phyloP scores from a whole-genome alignment of 306 rosid genomes.

The Dryas octopetala region DNA sequence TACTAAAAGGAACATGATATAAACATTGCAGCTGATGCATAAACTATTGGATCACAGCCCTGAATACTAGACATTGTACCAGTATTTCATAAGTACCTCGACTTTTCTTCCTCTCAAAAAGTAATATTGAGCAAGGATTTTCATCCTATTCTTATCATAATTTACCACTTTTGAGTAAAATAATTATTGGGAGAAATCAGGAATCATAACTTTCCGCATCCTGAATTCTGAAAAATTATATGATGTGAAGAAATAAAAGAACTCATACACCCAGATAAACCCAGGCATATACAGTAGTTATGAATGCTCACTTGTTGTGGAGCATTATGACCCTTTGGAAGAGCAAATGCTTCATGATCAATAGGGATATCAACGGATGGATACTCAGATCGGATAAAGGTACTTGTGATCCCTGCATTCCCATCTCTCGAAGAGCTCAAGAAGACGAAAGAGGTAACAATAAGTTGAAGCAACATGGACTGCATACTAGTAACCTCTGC shows the following conservation, averaged over 20 bases:
- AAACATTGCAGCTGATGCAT: too few relatives aligned
- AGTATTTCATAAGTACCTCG: too few relatives aligned
- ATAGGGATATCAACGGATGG: conserved; percentile 79
- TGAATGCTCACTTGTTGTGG: conserved; percentile 78
- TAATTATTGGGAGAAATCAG: neutral
- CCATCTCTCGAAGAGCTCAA: conserved; percentile 43
- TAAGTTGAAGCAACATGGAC: conserved; percentile 39
- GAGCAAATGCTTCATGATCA: conserved; percentile 57
- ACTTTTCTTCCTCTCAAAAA: neutral
- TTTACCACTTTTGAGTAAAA: neutral
- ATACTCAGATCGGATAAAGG: conserved; percentile 67
- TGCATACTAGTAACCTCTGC: conserved; percentile 33
- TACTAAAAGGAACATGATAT: too few relatives aligned
- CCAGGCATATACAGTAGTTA: neutral
- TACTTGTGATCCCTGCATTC: conserved; percentile 73
- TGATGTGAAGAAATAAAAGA: neutral
- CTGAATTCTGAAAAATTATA: neutral
- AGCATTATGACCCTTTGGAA: conserved; percentile 76
- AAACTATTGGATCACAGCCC: too few relatives aligned
- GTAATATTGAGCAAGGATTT: neutral
- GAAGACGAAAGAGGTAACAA: conserved; percentile 47
- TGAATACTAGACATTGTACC: too few relatives aligned
- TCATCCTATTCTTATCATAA: neutral
- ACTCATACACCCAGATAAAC: too few relatives aligned
- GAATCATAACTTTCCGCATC: neutral